These are phyloP conservation scores for Physcia stellaris DNA, from an alignment of 495 filamentous ascomycete species.

Conservation along the genomic window DNA sequence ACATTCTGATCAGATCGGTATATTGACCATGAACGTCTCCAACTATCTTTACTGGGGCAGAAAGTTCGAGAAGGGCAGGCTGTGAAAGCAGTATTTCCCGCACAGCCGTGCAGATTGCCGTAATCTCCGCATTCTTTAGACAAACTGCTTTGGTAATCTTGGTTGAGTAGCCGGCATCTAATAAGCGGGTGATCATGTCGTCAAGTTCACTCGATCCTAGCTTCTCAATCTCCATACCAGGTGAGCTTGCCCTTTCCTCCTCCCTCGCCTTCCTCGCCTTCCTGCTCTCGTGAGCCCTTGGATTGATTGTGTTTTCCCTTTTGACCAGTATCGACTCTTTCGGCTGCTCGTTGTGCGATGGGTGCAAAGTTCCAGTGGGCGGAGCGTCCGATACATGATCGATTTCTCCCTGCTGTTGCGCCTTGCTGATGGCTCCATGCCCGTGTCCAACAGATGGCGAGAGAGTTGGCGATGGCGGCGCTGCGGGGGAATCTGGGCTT, in stretches of 20 bases:
- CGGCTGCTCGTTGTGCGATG: slow-evolving; percentile 38
- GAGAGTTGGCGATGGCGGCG: slow-evolving; percentile 82
- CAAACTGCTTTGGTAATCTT: slow-evolving; percentile 97
- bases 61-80: slow-evolving; percentile 80
- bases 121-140: slow-evolving; percentile 94
- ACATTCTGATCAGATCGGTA: slow-evolving; percentile 91
- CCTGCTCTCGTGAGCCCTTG: slow-evolving; percentile 16
- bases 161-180: slow-evolving; percentile 89
- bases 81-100: slow-evolving; percentile 84
- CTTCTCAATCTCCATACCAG: slow-evolving; percentile 51
- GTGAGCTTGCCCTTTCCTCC: slow-evolving; percentile 18
- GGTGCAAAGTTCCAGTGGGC: slow-evolving; percentile 43
- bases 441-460: slow-evolving; percentile 62
- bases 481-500: slow-evolving; percentile 39
- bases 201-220: slow-evolving; percentile 88
- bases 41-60: slow-evolving; percentile 97
- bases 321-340: slow-evolving; percentile 74
- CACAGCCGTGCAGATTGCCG: slow-evolving; percentile 74
- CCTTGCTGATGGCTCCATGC: slow-evolving; percentile 65
- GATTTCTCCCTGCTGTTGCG: slow-evolving; percentile 78
- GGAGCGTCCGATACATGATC: slow-evolving; percentile 93
- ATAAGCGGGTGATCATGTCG: slow-evolving; percentile 88
- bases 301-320: slow-evolving; percentile 47
- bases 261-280: slow-evolving; percentile 11
- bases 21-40: slow-evolving; percentile 98